A percentile compares a stretch with the other conserved stretches of the same genome.
phyloP scores from a whole-genome alignment of 257 asterid species.

The Salvia splendens region DNA sequence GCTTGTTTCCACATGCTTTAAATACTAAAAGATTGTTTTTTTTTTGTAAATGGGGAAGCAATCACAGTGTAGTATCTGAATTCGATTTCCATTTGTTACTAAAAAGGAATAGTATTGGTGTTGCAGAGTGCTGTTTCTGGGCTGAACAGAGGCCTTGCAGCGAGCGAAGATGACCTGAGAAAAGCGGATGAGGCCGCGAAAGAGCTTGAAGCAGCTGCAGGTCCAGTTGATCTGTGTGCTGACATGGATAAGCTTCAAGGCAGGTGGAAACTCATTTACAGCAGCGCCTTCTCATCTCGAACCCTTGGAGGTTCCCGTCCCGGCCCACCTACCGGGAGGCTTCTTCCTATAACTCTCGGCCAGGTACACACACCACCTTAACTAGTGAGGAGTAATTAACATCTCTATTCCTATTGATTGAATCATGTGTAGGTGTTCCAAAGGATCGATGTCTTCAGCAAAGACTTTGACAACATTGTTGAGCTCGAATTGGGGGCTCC shows the following conservation, averaged over 20 bases:
- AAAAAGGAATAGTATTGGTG: not conserved
- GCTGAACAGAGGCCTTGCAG: slow-evolving; percentile 94
- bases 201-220: slow-evolving; percentile 75
- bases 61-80: not conserved
- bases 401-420: too few species aligned
- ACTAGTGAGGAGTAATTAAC: too few species aligned
- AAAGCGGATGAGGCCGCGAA: slow-evolving; percentile 78
- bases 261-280: slow-evolving; percentile 83
- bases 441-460: slow-evolving; percentile 80
- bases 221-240: slow-evolving; percentile 57
- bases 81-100: not conserved
- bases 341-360: slow-evolving; percentile 92
- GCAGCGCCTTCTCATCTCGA: slow-evolving; percentile 89
- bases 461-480: slow-evolving; percentile 89
- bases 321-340: slow-evolving; percentile 94
- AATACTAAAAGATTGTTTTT: too few species aligned
- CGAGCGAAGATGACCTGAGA: slow-evolving; percentile 69
- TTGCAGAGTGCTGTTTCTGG: slow-evolving; percentile 87
- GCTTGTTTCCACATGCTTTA: too few species aligned
- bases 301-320: slow-evolving; percentile 99
- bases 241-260: slow-evolving; percentile 85
- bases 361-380: slow-evolving; percentile 46
- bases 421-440: slow-evolving; percentile 67
- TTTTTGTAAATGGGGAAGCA: too few species aligned
- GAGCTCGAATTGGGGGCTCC: slow-evolving; percentile 90